Evolutionary conservation across 768 basidiomycete genomes (phyloP).

Genomic region (Leccinum uliginosum): DNA sequence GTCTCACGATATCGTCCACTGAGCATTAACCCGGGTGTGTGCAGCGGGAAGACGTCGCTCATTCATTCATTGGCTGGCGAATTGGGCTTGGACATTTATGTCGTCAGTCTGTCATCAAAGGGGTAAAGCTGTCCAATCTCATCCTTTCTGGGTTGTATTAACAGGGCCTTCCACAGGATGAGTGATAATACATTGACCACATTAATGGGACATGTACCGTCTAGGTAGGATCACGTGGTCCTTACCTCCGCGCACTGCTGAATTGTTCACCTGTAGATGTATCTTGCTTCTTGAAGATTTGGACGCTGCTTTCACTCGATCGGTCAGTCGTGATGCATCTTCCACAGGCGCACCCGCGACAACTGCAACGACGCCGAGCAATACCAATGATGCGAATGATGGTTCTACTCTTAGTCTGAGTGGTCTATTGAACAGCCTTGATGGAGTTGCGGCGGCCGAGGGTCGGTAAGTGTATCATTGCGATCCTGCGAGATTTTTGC

Average conservation of each 20-base stretch:
- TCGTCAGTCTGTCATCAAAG: conserved; percentile 83
- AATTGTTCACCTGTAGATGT: conserved; percentile 47
- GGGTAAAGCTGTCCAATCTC: conserved; percentile 46
- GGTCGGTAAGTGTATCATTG: conserved; percentile 57
- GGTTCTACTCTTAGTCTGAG: conserved; percentile 83
- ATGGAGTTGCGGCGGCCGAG: conserved; percentile 82
- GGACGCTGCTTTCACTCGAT: conserved; percentile 87
- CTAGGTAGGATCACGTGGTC: conserved; percentile 46
- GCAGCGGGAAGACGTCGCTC: conserved; percentile 79
- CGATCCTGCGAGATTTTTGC: conserved; percentile 11
- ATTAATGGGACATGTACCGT: conserved; percentile 84
- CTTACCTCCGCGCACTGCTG: conserved; percentile 9
- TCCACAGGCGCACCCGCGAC: conserved; percentile 72
- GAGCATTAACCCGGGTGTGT: conserved; percentile 13
- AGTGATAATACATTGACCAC: conserved; percentile 85
- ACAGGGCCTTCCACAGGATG: conserved; percentile 50
- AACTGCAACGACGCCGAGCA: conserved; percentile 38
- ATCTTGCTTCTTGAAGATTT: conserved; percentile 92
- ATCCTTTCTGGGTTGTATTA: conserved; percentile 5
- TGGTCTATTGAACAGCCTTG: conserved; percentile 80
- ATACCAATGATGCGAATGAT: conserved; percentile 51
- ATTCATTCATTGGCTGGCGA: conserved; percentile 85
- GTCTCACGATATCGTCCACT: background rate
- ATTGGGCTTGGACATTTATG: conserved; percentile 85
- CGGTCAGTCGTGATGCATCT: conserved; percentile 73